Conservation (phyloP, 2,329 filamentous ascomycete genomes). For the Sclerotinia glacialis region DNA sequence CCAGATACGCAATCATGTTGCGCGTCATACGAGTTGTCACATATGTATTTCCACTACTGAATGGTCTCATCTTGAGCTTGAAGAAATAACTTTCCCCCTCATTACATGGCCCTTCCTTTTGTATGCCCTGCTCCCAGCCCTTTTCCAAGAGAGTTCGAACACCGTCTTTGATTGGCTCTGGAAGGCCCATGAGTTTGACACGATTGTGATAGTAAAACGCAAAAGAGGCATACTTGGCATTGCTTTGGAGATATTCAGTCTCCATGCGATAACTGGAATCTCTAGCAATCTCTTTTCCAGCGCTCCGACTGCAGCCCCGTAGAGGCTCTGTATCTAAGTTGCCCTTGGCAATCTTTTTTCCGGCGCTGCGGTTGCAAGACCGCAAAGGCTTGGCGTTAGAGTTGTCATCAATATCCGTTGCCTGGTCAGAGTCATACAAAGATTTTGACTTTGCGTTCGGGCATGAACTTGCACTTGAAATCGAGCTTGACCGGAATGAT, state of each 20-base stretch:
- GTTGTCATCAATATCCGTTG: neutral
- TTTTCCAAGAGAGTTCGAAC: slow-evolving; percentile 6
- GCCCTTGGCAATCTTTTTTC: neutral
- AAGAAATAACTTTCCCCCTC: neutral
- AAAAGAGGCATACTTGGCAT: neutral
- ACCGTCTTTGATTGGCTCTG: slow-evolving; percentile 1
- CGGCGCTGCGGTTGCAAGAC: neutral
- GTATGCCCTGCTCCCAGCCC: neutral
- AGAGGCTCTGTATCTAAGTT: neutral
- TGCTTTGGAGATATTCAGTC: neutral
- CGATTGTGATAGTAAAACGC: neutral
- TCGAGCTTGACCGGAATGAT: neutral
- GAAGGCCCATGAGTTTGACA: neutral
- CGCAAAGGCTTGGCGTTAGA: neutral
- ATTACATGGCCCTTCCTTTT: neutral
- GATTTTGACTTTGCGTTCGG: neutral
- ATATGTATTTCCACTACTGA: neutral
- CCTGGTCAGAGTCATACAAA: neutral
- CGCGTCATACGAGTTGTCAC: neutral
- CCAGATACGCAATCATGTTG: slow-evolving; percentile 18
- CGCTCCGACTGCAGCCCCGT: neutral
- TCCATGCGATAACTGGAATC: slow-evolving; percentile 9
- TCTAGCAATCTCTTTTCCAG: neutral
- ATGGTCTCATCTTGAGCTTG: slow-evolving; percentile 10
- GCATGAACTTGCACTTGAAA: neutral